These are phyloP conservation scores for Trichoderma citrinoviride DNA, from an alignment of 2,329 filamentous ascomycete genomes.

Conservation along the genomic window DNA sequence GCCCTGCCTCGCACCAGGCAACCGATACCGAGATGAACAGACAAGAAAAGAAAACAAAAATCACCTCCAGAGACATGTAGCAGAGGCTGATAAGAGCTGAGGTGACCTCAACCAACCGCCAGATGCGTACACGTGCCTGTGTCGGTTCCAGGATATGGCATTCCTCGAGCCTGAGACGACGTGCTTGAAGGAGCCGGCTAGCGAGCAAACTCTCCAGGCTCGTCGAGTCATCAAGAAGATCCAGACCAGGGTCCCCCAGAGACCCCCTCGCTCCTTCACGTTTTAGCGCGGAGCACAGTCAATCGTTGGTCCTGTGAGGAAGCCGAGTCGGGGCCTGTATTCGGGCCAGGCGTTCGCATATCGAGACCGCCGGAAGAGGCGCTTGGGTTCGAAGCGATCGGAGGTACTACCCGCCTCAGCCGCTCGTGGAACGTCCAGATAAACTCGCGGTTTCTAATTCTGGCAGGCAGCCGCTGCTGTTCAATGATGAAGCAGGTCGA, in stretches of 20 bases:
- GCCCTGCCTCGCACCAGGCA: no score
- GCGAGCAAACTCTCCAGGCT: background rate
- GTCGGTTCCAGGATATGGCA: background rate
- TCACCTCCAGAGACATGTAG: background rate
- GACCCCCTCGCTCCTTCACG: constrained; percentile 1
- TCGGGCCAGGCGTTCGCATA: constrained; percentile 20
- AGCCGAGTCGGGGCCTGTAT: constrained; percentile 11
- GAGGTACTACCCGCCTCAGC: constrained; percentile 16
- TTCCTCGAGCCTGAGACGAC: background rate
- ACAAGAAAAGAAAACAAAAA: no score
- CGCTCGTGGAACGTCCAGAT: background rate
- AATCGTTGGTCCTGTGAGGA: constrained; percentile 12
- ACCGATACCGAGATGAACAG: no score
- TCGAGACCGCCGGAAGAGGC: constrained; percentile 16
- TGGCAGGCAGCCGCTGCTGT: background rate
- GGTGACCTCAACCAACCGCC: background rate
- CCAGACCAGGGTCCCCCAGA: constrained; percentile 2
- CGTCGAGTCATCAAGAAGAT: background rate
- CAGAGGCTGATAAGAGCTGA: background rate
- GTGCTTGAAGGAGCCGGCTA: background rate
- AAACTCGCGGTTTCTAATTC: background rate
- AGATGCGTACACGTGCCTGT: background rate
- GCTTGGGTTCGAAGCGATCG: constrained; percentile 21
- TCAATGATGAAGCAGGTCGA: no score
- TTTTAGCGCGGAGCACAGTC: constrained; percentile 13